Evolutionary conservation across 495 filamentous ascomycete genomes (phyloP).

Genomic region (Hyphodiscus hymeniophilus): DNA sequence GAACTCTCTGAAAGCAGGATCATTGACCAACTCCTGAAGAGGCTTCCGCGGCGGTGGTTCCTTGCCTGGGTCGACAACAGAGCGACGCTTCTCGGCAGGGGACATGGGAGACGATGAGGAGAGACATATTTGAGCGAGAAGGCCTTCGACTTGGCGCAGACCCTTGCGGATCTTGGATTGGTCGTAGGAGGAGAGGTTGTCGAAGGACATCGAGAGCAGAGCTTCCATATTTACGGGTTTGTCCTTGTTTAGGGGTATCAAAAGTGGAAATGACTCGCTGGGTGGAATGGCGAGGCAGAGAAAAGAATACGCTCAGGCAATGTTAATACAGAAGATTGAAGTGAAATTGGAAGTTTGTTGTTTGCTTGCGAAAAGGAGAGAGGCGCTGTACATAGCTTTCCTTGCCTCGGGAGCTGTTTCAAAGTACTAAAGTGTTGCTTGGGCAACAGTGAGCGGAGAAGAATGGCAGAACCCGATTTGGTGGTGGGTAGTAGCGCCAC

Average conservation of each 20-base stretch:
- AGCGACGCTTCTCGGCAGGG: slow-evolving; percentile 25
- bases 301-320: slow-evolving; percentile 14
- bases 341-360: slow-evolving; percentile 9
- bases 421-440: not conserved
- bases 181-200: slow-evolving; percentile 93
- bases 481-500: too few relatives aligned
- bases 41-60: slow-evolving; percentile 45
- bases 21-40: slow-evolving; percentile 61
- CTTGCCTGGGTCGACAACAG: slow-evolving; percentile 33
- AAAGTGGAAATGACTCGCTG: not conserved
- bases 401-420: not conserved
- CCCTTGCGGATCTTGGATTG: slow-evolving; percentile 84
- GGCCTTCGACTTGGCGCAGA: slow-evolving; percentile 87
- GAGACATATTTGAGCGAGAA: slow-evolving; percentile 93
- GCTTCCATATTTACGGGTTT: slow-evolving; percentile 63
- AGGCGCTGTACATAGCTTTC: not conserved
- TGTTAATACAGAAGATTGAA: slow-evolving; percentile 22
- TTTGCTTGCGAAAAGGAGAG: slow-evolving; percentile 1
- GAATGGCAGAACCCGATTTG: too few relatives aligned
- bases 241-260: slow-evolving; percentile 6
- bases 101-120: slow-evolving; percentile 36
- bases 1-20: slow-evolving; percentile 92
- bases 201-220: slow-evolving; percentile 86
- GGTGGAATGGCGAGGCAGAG: not conserved
- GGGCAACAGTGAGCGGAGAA: slow-evolving; percentile 4